Percentiles rank a stretch among this genome's conserved stretches.
Evolutionary conservation across 495 filamentous ascomycete genomes (phyloP).

Genomic region (Xanthoparmelia taractica): DNA sequence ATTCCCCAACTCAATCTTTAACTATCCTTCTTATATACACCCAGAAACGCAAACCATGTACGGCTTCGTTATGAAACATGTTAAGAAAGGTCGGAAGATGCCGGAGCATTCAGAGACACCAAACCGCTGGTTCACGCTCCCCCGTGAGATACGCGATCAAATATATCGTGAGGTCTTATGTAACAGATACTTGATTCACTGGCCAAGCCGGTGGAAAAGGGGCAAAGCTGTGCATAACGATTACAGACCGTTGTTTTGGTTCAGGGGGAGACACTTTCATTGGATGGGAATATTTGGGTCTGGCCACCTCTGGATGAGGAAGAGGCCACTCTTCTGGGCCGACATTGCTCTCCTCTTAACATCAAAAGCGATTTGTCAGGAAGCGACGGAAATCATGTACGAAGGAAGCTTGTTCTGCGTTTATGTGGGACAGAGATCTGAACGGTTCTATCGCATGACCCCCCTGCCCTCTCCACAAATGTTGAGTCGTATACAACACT

Average conservation of each 20-base stretch:
- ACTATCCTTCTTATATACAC: too few relatives aligned
- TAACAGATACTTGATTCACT: background rate
- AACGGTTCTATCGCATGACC: background rate
- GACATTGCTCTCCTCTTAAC: conserved; percentile 2
- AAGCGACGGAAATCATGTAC: background rate
- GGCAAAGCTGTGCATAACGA: background rate
- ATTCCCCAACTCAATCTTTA: too few relatives aligned
- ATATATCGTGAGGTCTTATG: background rate
- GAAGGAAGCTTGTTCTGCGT: background rate
- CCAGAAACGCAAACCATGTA: background rate
- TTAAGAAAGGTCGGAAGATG: background rate
- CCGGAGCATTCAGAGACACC: background rate
- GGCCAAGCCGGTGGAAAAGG: background rate
- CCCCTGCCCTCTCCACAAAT: background rate
- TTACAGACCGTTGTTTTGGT: background rate
- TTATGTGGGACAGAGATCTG: background rate
- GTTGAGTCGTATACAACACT: background rate
- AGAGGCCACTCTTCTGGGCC: background rate
- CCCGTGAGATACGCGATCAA: background rate
- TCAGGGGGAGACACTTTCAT: background rate
- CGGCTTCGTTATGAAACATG: background rate
- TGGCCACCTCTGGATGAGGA: background rate
- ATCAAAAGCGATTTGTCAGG: background rate
- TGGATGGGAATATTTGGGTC: background rate
- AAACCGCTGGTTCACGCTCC: background rate